A percentile compares a stretch with the other conserved stretches of the same genome.
Conservation (phyloP, 108 stramenopile genomes). For the Discostella stelligeroides region DNA sequence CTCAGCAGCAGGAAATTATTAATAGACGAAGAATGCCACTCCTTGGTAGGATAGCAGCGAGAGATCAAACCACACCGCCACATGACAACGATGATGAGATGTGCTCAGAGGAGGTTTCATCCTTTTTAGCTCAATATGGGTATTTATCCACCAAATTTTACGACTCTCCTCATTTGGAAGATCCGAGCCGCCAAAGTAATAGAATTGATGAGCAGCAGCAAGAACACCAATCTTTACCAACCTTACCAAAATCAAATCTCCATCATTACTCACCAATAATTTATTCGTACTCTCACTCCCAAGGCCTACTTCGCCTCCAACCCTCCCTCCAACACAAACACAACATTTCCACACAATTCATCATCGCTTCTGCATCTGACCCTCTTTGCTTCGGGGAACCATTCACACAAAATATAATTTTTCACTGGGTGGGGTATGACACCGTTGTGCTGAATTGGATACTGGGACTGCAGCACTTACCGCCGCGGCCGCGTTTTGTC, state of each 20-base stretch:
- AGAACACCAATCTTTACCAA: no score
- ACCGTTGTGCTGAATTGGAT: slow-evolving; percentile 81
- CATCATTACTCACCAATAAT: slow-evolving; percentile 27
- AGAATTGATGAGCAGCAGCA: no score
- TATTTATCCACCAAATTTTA: slow-evolving; percentile 20
- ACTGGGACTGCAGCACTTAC: slow-evolving; percentile 36
- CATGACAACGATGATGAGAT: background rate
- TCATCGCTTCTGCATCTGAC: slow-evolving; percentile 58
- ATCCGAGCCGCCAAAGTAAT: slow-evolving; percentile 12
- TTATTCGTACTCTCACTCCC: slow-evolving; percentile 66
- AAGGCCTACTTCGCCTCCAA: slow-evolving; percentile 66
- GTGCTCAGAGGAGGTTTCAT: slow-evolving; percentile 20
- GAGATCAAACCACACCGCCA: no score
- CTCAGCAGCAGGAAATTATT: background rate
- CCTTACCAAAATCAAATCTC: background rate
- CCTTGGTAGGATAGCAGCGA: no score
- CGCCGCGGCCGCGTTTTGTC: slow-evolving; percentile 18
- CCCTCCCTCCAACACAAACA: slow-evolving; percentile 40
- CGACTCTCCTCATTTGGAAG: no score
- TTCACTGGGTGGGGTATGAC: slow-evolving; percentile 58
- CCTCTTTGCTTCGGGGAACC: slow-evolving; percentile 78
- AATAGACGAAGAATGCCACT: background rate
- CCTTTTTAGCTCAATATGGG: slow-evolving; percentile 22
- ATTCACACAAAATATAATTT: slow-evolving; percentile 60
- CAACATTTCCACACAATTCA: slow-evolving; percentile 61